phyloP scores from a whole-genome alignment of 1,284 basidiomycete genomes.

The Entoloma clypeatum region DNA sequence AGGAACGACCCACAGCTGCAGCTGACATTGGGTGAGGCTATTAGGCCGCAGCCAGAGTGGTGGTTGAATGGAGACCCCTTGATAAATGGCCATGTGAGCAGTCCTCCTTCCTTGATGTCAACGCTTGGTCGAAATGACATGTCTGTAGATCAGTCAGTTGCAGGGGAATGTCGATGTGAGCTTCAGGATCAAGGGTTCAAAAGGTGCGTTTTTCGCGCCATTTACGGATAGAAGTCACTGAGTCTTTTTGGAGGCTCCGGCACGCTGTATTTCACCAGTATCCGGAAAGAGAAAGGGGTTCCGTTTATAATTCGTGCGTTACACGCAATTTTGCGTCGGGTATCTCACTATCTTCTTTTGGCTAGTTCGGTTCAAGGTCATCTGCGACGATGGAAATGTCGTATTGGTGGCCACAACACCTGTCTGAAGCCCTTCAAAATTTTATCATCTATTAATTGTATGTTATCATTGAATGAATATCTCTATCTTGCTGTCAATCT shows the following conservation, averaged over 20 bases:
- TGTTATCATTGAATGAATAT: too few relatives aligned
- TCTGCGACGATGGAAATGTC: slow-evolving; percentile 53
- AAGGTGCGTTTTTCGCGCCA: slow-evolving; percentile 46
- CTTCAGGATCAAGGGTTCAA: slow-evolving; percentile 69
- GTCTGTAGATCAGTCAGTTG: slow-evolving; percentile 59
- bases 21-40: slow-evolving; percentile 60
- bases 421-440: too few relatives aligned
- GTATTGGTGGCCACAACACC: slow-evolving; percentile 16
- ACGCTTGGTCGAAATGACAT: background rate
- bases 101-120: background rate
- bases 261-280: slow-evolving; percentile 46
- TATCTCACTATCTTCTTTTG: slow-evolving; percentile 5
- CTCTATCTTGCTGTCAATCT: too few relatives aligned
- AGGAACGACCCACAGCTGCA: slow-evolving; percentile 47
- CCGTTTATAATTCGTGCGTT: slow-evolving; percentile 65
- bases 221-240: background rate
- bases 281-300: slow-evolving; percentile 70
- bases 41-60: slow-evolving; percentile 70
- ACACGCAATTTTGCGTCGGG: slow-evolving; percentile 19
- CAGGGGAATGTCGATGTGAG: slow-evolving; percentile 75
- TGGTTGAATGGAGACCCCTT: slow-evolving; percentile 74
- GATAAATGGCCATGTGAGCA: slow-evolving; percentile 61
- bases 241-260: background rate
- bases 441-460: too few relatives aligned
- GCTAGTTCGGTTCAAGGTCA: slow-evolving; percentile 67